A percentile compares a stretch with the other conserved stretches of the same genome.
Conservation (phyloP, 805 yeast species). For the Tetrapisispora nanseiensis region DNA sequence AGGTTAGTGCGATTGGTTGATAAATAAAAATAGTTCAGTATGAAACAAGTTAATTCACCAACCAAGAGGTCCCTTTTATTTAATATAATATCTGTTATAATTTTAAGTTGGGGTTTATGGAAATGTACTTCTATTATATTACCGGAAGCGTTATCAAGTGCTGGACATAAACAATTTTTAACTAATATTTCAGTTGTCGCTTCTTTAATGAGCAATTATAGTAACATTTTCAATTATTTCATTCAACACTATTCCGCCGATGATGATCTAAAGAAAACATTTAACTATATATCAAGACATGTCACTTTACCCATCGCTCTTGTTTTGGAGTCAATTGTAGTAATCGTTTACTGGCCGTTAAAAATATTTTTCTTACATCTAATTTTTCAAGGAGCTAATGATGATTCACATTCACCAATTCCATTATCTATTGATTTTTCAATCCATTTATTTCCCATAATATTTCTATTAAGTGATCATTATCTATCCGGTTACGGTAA, state of each 20-base stretch:
- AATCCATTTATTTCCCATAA: slow-evolving; percentile 51
- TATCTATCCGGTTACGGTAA: slow-evolving; percentile 38
- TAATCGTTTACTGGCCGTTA: slow-evolving; percentile 61
- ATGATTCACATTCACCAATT: slow-evolving; percentile 26
- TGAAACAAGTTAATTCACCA: slow-evolving; percentile 2
- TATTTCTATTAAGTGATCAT: slow-evolving; percentile 45
- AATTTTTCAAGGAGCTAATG: slow-evolving; percentile 33
- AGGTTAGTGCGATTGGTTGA: too few relatives aligned
- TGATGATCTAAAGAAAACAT: not conserved
- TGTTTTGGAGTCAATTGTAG: slow-evolving; percentile 51
- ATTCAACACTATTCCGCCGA: slow-evolving; percentile 5
- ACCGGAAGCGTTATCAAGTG: slow-evolving; percentile 42
- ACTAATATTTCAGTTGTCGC: slow-evolving; percentile 52
- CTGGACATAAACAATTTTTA: slow-evolving; percentile 64
- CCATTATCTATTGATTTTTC: slow-evolving; percentile 45
- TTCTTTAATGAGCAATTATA: slow-evolving; percentile 35
- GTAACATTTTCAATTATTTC: slow-evolving; percentile 33
- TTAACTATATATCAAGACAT: slow-evolving; percentile 27
- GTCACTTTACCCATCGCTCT: slow-evolving; percentile 41
- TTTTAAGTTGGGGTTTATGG: slow-evolving; percentile 23
- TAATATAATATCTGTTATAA: slow-evolving; percentile 13
- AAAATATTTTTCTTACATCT: slow-evolving; percentile 41
- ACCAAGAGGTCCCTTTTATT: slow-evolving; percentile 10
- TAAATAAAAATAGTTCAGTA: not conserved
- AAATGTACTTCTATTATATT: slow-evolving; percentile 27